A percentile compares a stretch with the other conserved stretches of the same genome.
phyloP scores from a whole-genome alignment of 306 rosid species.

The Spatholobus suberectus region DNA sequence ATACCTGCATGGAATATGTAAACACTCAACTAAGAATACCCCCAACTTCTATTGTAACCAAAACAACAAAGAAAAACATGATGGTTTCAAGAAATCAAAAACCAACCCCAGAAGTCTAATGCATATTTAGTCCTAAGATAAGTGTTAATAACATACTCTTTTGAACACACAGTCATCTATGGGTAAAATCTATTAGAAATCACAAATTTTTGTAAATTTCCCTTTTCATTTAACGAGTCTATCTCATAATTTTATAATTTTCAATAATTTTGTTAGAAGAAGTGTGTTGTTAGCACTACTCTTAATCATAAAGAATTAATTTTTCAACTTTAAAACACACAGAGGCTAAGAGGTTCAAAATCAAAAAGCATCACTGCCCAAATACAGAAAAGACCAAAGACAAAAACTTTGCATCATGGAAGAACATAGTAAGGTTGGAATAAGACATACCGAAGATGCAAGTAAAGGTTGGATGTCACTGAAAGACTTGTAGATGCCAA shows the following conservation, averaged over 20 bases:
- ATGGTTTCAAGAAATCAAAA: neutral
- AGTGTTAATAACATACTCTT: no score
- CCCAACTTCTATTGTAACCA: conserved; percentile 9
- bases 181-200: no score
- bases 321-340: neutral
- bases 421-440: conserved; percentile 18
- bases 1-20: conserved; percentile 51
- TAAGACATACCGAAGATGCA: conserved; percentile 57
- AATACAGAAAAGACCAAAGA: conserved; percentile 22
- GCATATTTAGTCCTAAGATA: neutral
- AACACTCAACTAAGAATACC: neutral
- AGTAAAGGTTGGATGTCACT: conserved; percentile 61
- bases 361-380: neutral
- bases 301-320: no score
- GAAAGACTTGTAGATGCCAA: conserved; percentile 75
- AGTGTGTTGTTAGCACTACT: no score
- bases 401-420: conserved; percentile 5
- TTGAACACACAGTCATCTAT: no score
- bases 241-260: no score
- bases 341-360: neutral
- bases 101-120: neutral
- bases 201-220: no score
- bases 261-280: no score
- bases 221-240: no score
- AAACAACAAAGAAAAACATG: neutral